Base-by-base conservation (phyloP, 805 yeast species). In the Candida dajiaensis region DNA sequence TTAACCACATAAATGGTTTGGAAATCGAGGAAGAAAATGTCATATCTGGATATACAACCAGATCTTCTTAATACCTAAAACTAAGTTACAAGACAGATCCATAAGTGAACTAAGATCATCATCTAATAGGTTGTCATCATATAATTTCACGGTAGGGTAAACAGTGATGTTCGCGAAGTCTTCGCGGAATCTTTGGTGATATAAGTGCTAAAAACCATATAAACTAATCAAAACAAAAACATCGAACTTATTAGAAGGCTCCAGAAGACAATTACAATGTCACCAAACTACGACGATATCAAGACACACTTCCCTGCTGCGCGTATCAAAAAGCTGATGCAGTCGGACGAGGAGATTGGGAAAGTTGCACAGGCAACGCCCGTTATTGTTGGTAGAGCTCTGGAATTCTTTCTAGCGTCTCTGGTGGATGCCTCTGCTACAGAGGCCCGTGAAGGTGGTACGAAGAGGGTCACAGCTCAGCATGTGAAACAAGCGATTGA, bases 291-390 rank as follows among this genome's bases (percentile, higher is more conserved):
- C 48, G 69, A 66, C 13, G 58, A 63, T 41, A 81, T 85, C 53
- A 85, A 84, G 64, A 85, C 94, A 31, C 95, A 85, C 61, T 86
- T 86, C 65, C 95, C 95, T 5, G 85, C 89, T 6, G 98, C 98
- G 3, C 79, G 98, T 52, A 89, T 94, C 58, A 94, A 94, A 71
- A 88, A 94, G 58, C 80, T 94, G 49, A 92, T 94, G 97, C 99
- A 94, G 63, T 83, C 95, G 25, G 99, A 94, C 66, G 99, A 94
- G 53, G 99, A 94, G 53, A 90, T 94, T 40, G 99, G 99, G 3
- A 94, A 94, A 63, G 98, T 94, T 6, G 97, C 99, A 4, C 97
- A 90, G 62, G 97, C 97, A 2, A 95, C 99, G 2, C 99, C 99
- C 0, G 85, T 92, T n/a, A 92, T 92, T 16, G 96, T 94, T 9